Base-by-base conservation (phyloP, 176 grass and related monocot genomes). In the Melocanna baccifera region DNA sequence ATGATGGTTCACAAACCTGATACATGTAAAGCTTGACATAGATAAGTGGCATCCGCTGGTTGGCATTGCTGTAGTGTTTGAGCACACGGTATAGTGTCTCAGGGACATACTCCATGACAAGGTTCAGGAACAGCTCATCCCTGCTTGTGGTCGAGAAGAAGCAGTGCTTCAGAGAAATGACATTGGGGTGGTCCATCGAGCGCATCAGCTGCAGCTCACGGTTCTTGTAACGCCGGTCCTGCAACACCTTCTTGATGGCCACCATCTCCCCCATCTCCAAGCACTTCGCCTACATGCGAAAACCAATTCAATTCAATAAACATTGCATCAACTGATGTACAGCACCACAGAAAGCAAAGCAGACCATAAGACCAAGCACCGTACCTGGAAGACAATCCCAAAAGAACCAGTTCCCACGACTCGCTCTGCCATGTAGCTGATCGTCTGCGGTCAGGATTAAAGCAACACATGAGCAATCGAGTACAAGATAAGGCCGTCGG, bases 21-120 rank as follows among this genome's bases (percentile, higher is more conserved):
- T 99, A 99, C 80, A 94, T 92, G 82, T 99, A 99, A 43, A 99
- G 91, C 81, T 99, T 99, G 16, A 99, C 91, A 36, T 96, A 99
- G 69, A 96, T 89, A 62, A 99, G 84, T 6, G 97, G 97, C 97
- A 99, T 99, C 29, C 93, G 86, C 82, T 99, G 97, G 71, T 96
- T 99, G 20, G 90, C 97, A 15, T 96, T 99, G 90, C 93, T 99
- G 69, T 96, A 99, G 86, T 99, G 97, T 53, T 93, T 99, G 68
- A 99, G 94, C 37, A 94, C 91, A 1, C 90, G 89, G 72, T 94
- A 99, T 6, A 99, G 85, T 14, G 93, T 99, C 76, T 99, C 97
- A 0, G 93, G 97, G 20, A 99, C 90, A 34, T 92, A 99, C 73
- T 99, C 97, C 97, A 99, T 99, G 55, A 99, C 97, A 14, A 99